Percentiles rank a stretch among this genome's conserved stretches.
phyloP scores from a whole-genome alignment of 345 rosid genomes.

The Ricinus communis region DNA sequence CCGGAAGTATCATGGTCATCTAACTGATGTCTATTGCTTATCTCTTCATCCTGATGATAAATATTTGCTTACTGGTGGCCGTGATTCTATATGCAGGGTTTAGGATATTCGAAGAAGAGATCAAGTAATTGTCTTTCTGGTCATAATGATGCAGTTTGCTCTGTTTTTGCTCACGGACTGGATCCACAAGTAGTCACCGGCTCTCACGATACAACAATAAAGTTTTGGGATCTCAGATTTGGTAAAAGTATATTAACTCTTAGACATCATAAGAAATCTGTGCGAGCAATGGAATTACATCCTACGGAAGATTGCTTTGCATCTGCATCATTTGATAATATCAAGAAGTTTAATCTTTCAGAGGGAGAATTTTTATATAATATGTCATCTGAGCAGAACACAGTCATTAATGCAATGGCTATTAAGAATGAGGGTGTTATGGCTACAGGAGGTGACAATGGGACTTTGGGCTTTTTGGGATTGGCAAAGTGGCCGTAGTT shows the following conservation, averaged over 20 bases:
- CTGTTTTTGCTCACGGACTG: constrained; percentile 91
- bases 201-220: constrained; percentile 89
- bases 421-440: too few relatives aligned
- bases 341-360: constrained; percentile 84
- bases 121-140: constrained; percentile 96
- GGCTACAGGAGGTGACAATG: too few relatives aligned
- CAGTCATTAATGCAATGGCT: too few relatives aligned
- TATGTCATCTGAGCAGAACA: constrained; percentile 36
- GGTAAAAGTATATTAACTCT: constrained; percentile 92
- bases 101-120: constrained; percentile 96
- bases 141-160: constrained; percentile 92
- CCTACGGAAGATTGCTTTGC: constrained; percentile 97
- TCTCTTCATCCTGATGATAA: constrained; percentile 93
- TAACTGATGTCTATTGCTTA: constrained; percentile 96
- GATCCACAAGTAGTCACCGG: constrained; percentile 99
- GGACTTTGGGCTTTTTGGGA: too few relatives aligned
- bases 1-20: constrained; percentile 93
- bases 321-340: constrained; percentile 96
- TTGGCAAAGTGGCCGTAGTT: too few relatives aligned
- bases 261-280: constrained; percentile 97
- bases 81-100: constrained; percentile 98
- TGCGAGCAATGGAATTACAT: constrained; percentile 90
- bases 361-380: constrained; percentile 90
- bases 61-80: constrained; percentile 88
- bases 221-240: constrained; percentile 96